Evolutionary conservation across 2,329 filamentous ascomycete genomes (phyloP).

Genomic region (Epicoccum nigrum): DNA sequence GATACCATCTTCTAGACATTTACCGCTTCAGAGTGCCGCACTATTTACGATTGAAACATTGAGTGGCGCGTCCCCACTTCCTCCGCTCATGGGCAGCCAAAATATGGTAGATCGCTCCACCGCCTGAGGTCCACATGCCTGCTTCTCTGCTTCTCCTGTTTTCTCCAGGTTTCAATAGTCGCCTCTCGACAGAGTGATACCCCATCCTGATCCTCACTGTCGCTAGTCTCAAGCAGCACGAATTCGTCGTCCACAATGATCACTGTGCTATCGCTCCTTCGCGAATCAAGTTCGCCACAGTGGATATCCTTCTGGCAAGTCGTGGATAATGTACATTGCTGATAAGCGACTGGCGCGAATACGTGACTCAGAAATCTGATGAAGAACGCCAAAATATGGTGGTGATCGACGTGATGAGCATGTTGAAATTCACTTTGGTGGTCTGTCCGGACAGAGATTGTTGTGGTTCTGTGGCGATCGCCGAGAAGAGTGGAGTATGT

Average conservation of each 20-base stretch:
- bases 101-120: slow-evolving; percentile 18
- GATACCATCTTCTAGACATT: too few relatives aligned
- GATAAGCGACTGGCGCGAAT: slow-evolving; percentile 22
- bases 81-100: slow-evolving; percentile 6
- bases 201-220: slow-evolving; percentile 25
- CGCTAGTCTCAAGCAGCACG: slow-evolving; percentile 14
- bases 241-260: slow-evolving; percentile 23
- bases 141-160: background rate
- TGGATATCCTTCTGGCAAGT: slow-evolving; percentile 7
- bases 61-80: too few relatives aligned
- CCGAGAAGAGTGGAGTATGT: slow-evolving; percentile 9
- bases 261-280: background rate
- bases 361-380: slow-evolving; percentile 21
- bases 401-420: slow-evolving; percentile 11
- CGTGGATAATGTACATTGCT: slow-evolving; percentile 19
- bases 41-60: too few relatives aligned
- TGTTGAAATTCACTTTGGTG: slow-evolving; percentile 3
- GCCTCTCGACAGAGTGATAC: slow-evolving; percentile 31
- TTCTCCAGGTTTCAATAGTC: slow-evolving; percentile 29
- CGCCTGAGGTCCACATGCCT: slow-evolving; percentile 8
- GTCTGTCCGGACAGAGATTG: background rate
- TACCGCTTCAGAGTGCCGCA: too few relatives aligned
- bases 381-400: slow-evolving; percentile 20
- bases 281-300: background rate
- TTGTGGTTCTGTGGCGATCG: slow-evolving; percentile 4